phyloP scores from a whole-genome alignment of 192 early-diverging fungal genomes.

The Entomortierella chlamydospora region DNA sequence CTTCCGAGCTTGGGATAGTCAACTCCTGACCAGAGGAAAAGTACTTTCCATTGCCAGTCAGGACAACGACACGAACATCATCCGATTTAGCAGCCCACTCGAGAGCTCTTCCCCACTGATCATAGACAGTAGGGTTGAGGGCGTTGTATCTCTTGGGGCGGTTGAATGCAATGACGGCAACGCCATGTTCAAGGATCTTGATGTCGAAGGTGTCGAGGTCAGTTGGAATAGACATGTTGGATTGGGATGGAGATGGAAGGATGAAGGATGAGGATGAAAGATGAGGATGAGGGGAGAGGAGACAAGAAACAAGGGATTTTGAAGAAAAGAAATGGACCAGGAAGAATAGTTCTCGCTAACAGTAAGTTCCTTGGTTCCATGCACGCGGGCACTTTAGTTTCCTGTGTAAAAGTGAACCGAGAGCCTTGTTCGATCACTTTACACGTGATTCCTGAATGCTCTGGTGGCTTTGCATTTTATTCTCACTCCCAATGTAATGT shows the following conservation, averaged over 20 bases:
- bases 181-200: constrained; percentile 60
- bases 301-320: no score
- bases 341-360: no score
- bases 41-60: constrained; percentile 75
- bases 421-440: not conserved
- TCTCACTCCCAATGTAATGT: no score
- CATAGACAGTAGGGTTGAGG: constrained; percentile 64
- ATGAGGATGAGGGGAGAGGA: not conserved
- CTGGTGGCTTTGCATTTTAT: not conserved
- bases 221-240: constrained; percentile 39
- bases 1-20: constrained; percentile 28
- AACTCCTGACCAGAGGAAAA: constrained; percentile 77
- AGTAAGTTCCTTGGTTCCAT: no score
- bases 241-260: not conserved
- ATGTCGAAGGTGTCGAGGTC: constrained; percentile 61
- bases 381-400: no score
- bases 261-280: not conserved
- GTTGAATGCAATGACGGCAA: constrained; percentile 74
- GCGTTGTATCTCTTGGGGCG: constrained; percentile 71
- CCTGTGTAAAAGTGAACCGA: no score
- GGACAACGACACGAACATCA: constrained; percentile 65
- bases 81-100: constrained; percentile 59
- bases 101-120: constrained; percentile 72
- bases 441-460: not conserved
- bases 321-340: no score